Percentiles rank a stretch among this genome's conserved stretches.
Evolutionary conservation across 768 basidiomycete genomes (phyloP).

Genomic region (Podaxis carcinomalis): DNA sequence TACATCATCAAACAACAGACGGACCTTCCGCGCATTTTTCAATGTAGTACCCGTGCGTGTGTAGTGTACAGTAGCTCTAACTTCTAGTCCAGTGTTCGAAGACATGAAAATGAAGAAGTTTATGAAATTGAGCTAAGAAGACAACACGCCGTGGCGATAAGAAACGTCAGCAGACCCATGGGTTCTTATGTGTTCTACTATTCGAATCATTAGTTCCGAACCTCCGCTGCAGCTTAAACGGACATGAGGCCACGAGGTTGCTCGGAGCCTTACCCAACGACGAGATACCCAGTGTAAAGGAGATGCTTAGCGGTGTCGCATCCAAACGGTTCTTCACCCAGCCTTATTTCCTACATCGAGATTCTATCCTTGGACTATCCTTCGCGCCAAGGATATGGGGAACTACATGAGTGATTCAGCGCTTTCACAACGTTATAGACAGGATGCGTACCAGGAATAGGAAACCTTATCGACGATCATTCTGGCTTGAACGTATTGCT

Average conservation of each 20-base stretch:
- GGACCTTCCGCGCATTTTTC: not conserved
- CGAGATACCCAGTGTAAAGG: not conserved
- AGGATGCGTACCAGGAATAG: too few species aligned
- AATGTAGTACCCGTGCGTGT: slow-evolving; percentile 3
- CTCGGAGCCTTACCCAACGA: not conserved
- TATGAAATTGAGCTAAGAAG: not conserved
- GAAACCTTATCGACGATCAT: too few species aligned
- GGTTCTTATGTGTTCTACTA: not conserved
- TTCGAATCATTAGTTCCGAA: not conserved
- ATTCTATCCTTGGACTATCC: not conserved
- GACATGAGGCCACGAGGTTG: slow-evolving; percentile 8
- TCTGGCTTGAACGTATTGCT: too few species aligned
- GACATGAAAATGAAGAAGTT: slow-evolving; percentile 2
- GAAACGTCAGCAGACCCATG: not conserved
- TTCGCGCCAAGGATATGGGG: not conserved
- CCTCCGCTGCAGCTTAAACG: slow-evolving; percentile 14
- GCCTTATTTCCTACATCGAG: not conserved
- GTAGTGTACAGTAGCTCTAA: slow-evolving; percentile 1
- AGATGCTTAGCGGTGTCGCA: not conserved
- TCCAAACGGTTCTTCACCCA: not conserved
- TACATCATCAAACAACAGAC: not conserved
- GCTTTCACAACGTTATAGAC: not conserved
- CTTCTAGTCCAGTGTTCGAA: not conserved
- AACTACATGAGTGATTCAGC: not conserved
- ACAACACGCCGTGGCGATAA: not conserved